Evolutionary conservation across 2,329 filamentous ascomycete genomes (phyloP).

Genomic region (Penicillium frequentans): DNA sequence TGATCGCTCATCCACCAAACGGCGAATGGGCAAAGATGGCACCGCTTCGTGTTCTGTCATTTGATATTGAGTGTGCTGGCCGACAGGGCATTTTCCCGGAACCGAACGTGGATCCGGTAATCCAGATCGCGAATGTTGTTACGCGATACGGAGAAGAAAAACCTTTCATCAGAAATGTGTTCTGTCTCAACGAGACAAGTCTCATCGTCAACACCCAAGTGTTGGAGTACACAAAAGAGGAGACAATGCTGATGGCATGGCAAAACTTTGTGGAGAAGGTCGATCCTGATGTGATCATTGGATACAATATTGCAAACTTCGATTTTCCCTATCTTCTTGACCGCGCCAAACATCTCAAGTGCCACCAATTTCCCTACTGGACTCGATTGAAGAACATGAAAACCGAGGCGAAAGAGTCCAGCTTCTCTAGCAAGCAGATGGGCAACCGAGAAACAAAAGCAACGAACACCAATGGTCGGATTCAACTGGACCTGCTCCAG

Average conservation of each 20-base stretch:
- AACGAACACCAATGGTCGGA: slow-evolving; percentile 89
- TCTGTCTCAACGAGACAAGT: slow-evolving; percentile 89
- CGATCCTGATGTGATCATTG: slow-evolving; percentile 96
- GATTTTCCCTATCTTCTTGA: slow-evolving; percentile 96
- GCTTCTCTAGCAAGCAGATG: slow-evolving; percentile 97
- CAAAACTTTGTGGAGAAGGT: slow-evolving; percentile 84
- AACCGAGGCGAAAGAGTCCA: slow-evolving; percentile 74
- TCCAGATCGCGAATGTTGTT: slow-evolving; percentile 96
- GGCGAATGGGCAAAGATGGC: slow-evolving; percentile 99
- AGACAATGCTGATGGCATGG: slow-evolving; percentile 91
- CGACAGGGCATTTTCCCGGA: slow-evolving; percentile 98
- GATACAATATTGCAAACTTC: slow-evolving; percentile 98
- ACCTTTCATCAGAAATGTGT: slow-evolving; percentile 94
- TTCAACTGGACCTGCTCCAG: slow-evolving; percentile 93
- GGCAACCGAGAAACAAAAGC: slow-evolving; percentile 91
- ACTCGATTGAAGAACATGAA: slow-evolving; percentile 70
- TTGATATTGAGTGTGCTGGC: slow-evolving; percentile 98
- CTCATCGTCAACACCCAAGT: slow-evolving; percentile 94
- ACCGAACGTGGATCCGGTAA: slow-evolving; percentile 86
- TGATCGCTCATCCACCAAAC: slow-evolving; percentile 83
- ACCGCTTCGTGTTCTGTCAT: slow-evolving; percentile 85
- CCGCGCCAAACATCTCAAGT: slow-evolving; percentile 80
- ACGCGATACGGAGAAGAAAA: slow-evolving; percentile 93
- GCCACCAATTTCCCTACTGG: slow-evolving; percentile 80
- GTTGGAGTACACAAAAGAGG: slow-evolving; percentile 76